Base-by-base conservation (phyloP, 352 stramenopile genomes). In the Globisporangium spiculum region DNA sequence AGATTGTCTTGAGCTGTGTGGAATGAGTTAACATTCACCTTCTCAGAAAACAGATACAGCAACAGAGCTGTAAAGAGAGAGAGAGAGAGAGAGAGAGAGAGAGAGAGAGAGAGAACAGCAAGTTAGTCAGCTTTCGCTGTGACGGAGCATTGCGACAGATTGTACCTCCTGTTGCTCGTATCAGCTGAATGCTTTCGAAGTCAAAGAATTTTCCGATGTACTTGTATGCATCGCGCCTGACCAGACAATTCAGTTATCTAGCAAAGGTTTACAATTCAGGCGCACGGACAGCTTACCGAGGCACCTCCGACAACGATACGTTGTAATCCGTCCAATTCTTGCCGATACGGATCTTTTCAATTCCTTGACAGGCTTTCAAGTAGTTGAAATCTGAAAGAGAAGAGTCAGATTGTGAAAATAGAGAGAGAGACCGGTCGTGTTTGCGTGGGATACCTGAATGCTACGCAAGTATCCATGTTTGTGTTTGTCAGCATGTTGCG, bases 201-300 rank as follows among this genome's bases (percentile, higher is more conserved):
- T 96, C 78, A 54, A 96, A 94, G 65, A 83, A 91, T 60, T 84
- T 90, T 18, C 81, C 72, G 0, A 94, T 61, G 54, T 90, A 93
- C 50, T 86, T 83, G 64, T 82, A 81, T 22, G 76, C 73, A 58
- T 94, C 85, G 38, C 75, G 75, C 30, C 85, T 95, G 44, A 26
- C 59, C 27, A 75, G 14, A 30, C 3, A 60, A 57, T 20, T 20
- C 30, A 6, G 12, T 58, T 24, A 30, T 20, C 48, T 20, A 60
- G 20, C 12, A 16, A 52, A n/a, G 14, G 30, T 26, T 50, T 26
- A 3, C 16, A n/a, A 27, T 12, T 30, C 34, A 38, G 20, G 0
- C 14, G 60, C 44, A 4, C 59, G 63, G 48, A 10, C n/a, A 2
- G 62, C 65, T 18, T 22, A 74, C 68, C 64, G 63, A 57, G 73